These are phyloP conservation scores for Ceratocystis smalleyi DNA, from an alignment of 2,329 filamentous ascomycete species.

Conservation along the genomic window DNA sequence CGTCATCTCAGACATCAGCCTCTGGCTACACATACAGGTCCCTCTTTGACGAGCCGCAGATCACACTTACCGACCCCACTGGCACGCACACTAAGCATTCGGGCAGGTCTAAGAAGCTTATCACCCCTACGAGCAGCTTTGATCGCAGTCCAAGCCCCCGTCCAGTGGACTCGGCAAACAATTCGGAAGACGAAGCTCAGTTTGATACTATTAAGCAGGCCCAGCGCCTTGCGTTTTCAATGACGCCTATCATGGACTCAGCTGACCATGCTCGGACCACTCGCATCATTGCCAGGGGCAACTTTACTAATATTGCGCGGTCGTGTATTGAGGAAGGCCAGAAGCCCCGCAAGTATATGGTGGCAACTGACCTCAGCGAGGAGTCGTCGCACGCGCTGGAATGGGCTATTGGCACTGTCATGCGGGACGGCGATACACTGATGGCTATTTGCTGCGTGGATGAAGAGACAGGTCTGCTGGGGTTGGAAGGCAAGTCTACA, in stretches of 20 bases:
- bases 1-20: slow-evolving; percentile 26
- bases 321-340: slow-evolving; percentile 66
- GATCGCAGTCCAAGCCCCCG: slow-evolving; percentile 45
- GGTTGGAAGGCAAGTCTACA: slow-evolving; percentile 11
- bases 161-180: slow-evolving; percentile 39
- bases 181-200: slow-evolving; percentile 77
- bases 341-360: slow-evolving; percentile 74
- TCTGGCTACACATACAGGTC: slow-evolving; percentile 42
- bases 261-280: slow-evolving; percentile 67
- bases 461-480: slow-evolving; percentile 55
- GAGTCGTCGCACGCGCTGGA: slow-evolving; percentile 91
- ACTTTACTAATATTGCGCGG: slow-evolving; percentile 60
- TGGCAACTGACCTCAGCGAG: slow-evolving; percentile 88
- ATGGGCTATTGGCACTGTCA: slow-evolving; percentile 91
- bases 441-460: slow-evolving; percentile 88
- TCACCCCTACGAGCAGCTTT: slow-evolving; percentile 76
- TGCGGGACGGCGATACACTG: slow-evolving; percentile 85
- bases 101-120: slow-evolving; percentile 33
- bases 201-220: slow-evolving; percentile 73
- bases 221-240: slow-evolving; percentile 65
- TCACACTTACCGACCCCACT: slow-evolving; percentile 47
- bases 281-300: slow-evolving; percentile 77
- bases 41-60: slow-evolving; percentile 48
- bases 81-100: slow-evolving; percentile 30
- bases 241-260: slow-evolving; percentile 64